phyloP scores from a whole-genome alignment of 2,329 filamentous ascomycete species.

The Rhynchosporium graminicola region DNA sequence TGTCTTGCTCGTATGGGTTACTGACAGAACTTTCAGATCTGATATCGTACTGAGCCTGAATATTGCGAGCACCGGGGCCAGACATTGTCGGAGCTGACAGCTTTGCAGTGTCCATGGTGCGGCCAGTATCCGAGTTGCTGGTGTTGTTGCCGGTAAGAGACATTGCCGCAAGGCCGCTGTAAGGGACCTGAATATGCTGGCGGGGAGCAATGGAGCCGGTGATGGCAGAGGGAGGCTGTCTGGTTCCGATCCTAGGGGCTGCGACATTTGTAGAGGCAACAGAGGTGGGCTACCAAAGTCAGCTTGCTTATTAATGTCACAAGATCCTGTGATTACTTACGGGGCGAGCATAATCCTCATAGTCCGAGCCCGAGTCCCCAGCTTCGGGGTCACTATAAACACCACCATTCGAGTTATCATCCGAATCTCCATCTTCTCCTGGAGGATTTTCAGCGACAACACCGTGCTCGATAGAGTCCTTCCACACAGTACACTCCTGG shows the following conservation, averaged over 20 bases:
- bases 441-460: conserved; percentile 27
- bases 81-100: background rate
- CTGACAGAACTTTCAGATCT: conserved; percentile 15
- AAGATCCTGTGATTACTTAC: conserved; percentile 3
- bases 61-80: conserved; percentile 4
- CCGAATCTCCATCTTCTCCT: conserved; percentile 27
- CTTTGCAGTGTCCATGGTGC: conserved; percentile 6
- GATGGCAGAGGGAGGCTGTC: background rate
- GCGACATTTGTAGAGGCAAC: background rate
- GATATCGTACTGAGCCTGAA: background rate
- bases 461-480: conserved; percentile 18
- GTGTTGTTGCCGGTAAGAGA: conserved; percentile 4
- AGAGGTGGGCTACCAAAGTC: background rate
- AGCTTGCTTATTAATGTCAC: background rate
- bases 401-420: background rate
- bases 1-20: conserved; percentile 26
- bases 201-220: conserved; percentile 4
- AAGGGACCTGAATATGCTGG: background rate
- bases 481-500: conserved; percentile 35
- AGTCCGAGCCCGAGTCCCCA: conserved; percentile 14
- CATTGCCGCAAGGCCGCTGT: background rate
- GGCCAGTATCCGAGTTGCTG: background rate
- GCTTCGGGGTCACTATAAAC: conserved; percentile 21
- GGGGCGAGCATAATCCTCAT: conserved; percentile 12
- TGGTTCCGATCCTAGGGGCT: background rate